Evolutionary conservation across 495 filamentous ascomycete species (phyloP), one percentile per base, ranked within the genome.

Genomic region (Barbatosphaeria neglecta): DNA sequence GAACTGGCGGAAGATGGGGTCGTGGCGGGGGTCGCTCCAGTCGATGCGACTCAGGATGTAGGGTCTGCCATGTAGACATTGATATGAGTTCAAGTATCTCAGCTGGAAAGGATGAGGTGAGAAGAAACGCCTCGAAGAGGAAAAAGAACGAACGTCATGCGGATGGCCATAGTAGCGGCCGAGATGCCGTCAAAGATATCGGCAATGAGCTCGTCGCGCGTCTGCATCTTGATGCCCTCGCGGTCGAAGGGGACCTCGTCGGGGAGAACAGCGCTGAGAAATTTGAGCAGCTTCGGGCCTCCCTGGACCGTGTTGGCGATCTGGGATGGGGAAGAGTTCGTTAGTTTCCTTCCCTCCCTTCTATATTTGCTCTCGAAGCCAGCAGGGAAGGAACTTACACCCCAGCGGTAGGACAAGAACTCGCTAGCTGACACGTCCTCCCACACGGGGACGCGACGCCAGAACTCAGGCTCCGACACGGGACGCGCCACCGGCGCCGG

Each of bases 1-100:
- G 50, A 78, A 81, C 46, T 81, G 76, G 13, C 62, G 56, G 6
- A 71, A 63, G 7, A 80, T 61, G 13, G 75, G 76, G 41, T 79
- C 75, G 44, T 73, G 68, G 11, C 75, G 63, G 10, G 77, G 70
- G 42, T 75, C 62, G 2, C 47, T 43, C 77, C 77, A 81, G 50
- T 81, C 64, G 20, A 78, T 65, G 5, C 65, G 57, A 40, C 67
- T 70, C 18, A 78, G 49, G 10, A 76, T 65, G 48, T 81, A 74
- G 22, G 77, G 77, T 37, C 76, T 78, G 18, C 15, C 17, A 17
- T 6, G 11, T 41, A 22, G 19, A 15, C 9, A 13, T 23, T 25
- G n/a, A n/a, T n/a, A n/a, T n/a, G n/a, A n/a, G n/a, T n/a, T n/a
- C n/a, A n/a, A n/a, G n/a, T n/a, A n/a, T n/a, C n/a, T n/a, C n/a